Evolutionary conservation across 2,329 filamentous ascomycete species (phyloP), one percentile per base, ranked within the genome.

Genomic region (Nigrospora sphaerica): DNA sequence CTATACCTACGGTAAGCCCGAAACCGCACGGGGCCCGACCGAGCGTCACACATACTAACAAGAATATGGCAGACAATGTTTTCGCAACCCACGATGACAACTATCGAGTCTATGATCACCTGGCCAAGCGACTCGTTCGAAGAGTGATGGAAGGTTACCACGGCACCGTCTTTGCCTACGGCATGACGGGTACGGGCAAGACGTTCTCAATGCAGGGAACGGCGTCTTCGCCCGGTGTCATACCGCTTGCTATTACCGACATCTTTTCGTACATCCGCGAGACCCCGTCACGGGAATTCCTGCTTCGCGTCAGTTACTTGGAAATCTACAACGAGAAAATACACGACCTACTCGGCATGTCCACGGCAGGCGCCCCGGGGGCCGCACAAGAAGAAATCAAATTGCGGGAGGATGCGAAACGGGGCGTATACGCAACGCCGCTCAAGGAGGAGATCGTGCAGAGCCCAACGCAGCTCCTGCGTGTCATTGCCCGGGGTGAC

Each of bases 151-250:
- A 98, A 71, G 93, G 93, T 37, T 98, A 97, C 64, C 92, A 97
- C 60, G 93, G 92, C 49, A 98, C 93, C 1, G 93, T 98, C 19
- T 97, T 98, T 64, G 92, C 92, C 16, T 98, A 98, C 64, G 93
- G 93, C 61, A 97, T 97, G 91, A 98, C 93, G 4, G 93, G 93
- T 51, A 97, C 93, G 0, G 93, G 93, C 56, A 98, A 98, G 72
- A 98, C 93, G 1, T 98, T 97, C 65, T 97, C 92, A 35, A 98
- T 98, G 93, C 93, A 98, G 71, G 93, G 93, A 57, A 98, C 93
- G 12, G 90, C 91, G 39, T 88, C 88, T 3, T 95, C 90, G 35
- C 93, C 93, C 1, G 93, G 93, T 70, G 93, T 98, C 28, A 98
- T 98, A 46, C 93, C 93, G 7, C 75, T 97, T 35, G 93, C 93